These are phyloP conservation scores for Crithidia thermophila DNA, from an alignment of 208 protist species.

Conservation along the genomic window DNA sequence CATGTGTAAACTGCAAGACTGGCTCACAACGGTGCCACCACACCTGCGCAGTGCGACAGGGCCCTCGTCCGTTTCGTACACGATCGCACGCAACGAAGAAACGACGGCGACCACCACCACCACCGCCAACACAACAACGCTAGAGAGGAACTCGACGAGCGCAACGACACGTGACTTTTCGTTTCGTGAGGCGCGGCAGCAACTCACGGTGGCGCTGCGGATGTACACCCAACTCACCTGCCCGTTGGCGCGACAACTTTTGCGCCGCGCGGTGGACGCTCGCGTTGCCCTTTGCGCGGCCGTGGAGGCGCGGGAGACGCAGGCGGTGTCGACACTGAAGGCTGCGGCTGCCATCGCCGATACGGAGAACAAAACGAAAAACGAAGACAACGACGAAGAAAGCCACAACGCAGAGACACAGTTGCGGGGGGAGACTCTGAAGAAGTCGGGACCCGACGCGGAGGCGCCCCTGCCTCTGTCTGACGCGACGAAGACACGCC, in stretches of 20 bases:
- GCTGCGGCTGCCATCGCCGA: background rate
- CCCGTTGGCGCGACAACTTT: constrained; percentile 12
- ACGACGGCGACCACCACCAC: background rate
- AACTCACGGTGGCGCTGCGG: constrained; percentile 29
- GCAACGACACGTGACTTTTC: background rate
- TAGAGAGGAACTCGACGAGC: background rate
- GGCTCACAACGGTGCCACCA: constrained; percentile 8
- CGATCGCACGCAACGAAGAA: too few species aligned
- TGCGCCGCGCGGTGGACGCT: constrained; percentile 18
- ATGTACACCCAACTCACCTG: constrained; percentile 36
- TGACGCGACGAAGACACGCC: constrained; percentile 14
- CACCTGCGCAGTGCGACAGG: constrained; percentile 2
- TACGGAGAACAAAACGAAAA: background rate
- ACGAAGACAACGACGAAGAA: background rate
- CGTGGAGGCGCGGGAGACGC: constrained; percentile 17
- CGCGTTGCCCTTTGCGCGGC: constrained; percentile 21
- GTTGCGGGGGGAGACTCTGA: too few species aligned
- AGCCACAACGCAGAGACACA: background rate
- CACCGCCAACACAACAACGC: background rate
- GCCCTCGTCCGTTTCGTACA: background rate
- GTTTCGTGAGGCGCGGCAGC: constrained; percentile 18
- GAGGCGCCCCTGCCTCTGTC: constrained; percentile 4
- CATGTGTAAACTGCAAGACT: constrained; percentile 20
- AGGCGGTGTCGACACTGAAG: background rate
- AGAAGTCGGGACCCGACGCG: too few species aligned